These are phyloP conservation scores for Phanerochaete carnosa DNA, from an alignment of 768 basidiomycete genomes.

Conservation along the genomic window DNA sequence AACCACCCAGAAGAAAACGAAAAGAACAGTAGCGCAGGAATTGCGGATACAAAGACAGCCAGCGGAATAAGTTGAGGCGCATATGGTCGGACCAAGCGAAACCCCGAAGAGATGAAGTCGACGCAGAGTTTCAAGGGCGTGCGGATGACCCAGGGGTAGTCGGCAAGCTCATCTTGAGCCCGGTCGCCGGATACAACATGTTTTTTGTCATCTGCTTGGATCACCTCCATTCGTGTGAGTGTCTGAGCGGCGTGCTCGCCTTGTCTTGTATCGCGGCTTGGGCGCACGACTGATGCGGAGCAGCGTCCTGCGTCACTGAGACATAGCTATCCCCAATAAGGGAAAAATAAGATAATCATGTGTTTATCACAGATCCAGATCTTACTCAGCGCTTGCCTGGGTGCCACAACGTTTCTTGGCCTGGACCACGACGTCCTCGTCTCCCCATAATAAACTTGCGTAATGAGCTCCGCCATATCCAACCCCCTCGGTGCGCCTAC, in stretches of 20 bases:
- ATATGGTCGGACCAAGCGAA: constrained; percentile 44
- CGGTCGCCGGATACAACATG: not conserved
- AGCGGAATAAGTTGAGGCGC: constrained; percentile 67
- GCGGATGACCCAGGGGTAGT: constrained; percentile 1
- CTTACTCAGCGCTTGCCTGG: not conserved
- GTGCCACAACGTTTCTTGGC: not conserved
- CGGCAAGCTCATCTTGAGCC: not conserved
- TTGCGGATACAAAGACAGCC: constrained; percentile 52
- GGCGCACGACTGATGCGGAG: not conserved
- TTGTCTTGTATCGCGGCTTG: not conserved
- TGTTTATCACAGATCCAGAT: not conserved
- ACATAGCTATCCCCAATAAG: not conserved
- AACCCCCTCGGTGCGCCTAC: constrained; percentile 31
- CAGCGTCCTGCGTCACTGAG: not conserved
- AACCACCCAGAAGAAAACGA: constrained; percentile 68
- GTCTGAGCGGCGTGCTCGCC: not conserved
- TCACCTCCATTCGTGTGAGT: not conserved
- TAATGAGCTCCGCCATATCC: constrained; percentile 15
- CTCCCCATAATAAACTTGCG: not conserved
- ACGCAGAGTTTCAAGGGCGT: constrained; percentile 22
- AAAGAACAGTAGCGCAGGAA: constrained; percentile 59
- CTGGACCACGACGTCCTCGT: not conserved
- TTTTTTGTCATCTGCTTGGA: not conserved
- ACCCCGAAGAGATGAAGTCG: constrained; percentile 22
- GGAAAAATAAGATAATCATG: not conserved